Base-by-base conservation (phyloP, 257 asterid genomes). In the Cinchona pubescens region DNA sequence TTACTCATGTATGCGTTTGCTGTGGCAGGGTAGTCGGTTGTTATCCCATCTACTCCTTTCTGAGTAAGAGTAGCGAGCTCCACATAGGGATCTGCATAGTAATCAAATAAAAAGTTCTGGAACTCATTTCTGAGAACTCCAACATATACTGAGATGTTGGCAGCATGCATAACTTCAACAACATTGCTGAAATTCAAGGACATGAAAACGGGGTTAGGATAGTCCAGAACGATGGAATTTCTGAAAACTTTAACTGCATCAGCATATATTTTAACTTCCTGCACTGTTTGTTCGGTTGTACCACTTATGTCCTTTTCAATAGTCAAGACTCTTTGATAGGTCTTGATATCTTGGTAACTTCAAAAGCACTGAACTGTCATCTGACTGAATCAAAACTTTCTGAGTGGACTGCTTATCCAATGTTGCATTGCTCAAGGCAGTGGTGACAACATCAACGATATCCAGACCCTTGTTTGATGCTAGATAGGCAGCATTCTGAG, bases 11-110 rank as follows among this genome's bases (percentile, higher is more conserved):
- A 94, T 65, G 88, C 69, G 51, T 53, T 78, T 23, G 91, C 94
- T 15, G 97, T 94, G 75, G 87, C 83, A 0, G 98, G 98, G 66
- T 37, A 92, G 71, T 92, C 97, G 0, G 97, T 94, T 2, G 83
- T 69, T 18, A 94, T 49, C 49, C 96, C 98, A 78, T 92, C 97
- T 0, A 80, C 91, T 23, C 82, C 82, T 43, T 68, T 85, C 25
- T 84, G 58, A 64, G 69, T 9, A 46, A 87, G 60, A 38, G 96
- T 92, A 78, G 82, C 80, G 18, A 94, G 83, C 83, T 92, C 91
- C 8, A 85, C 86, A 51, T 92, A 94, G 29, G 98, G 98, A 86
- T 94, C 97, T 1, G 97, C 79, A 6, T 84, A 72, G 75, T 86
- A 92, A 63, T 94, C 97, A 64, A 94, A 86, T 10, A 85, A 81